Conservation (phyloP, 169 alveolate genomes). For the Plasmodium chabaudi region DNA sequence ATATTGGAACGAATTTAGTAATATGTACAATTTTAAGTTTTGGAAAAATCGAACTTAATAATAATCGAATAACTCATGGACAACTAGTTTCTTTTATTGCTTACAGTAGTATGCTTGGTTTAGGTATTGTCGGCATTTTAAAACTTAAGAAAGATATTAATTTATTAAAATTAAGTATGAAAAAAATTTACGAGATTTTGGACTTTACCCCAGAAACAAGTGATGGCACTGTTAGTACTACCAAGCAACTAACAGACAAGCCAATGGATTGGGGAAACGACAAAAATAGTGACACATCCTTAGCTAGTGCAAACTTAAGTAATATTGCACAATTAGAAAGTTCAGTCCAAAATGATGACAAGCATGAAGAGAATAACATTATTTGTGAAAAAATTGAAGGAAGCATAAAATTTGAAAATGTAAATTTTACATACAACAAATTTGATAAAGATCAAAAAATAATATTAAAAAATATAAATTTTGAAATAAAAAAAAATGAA, state of each 20-base stretch:
- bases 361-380: not conserved
- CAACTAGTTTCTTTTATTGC: slow-evolving; percentile 59
- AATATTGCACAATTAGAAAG: not conserved
- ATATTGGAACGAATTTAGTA: slow-evolving; percentile 61
- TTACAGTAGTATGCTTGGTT: slow-evolving; percentile 51
- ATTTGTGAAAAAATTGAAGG: slow-evolving; percentile 16
- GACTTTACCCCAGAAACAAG: slow-evolving; percentile 14
- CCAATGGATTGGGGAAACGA: not conserved
- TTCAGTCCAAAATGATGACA: not conserved
- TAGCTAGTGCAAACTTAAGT: not conserved
- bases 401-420: slow-evolving; percentile 31
- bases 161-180: slow-evolving; percentile 26
- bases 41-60: slow-evolving; percentile 47
- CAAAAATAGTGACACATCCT: not conserved
- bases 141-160: slow-evolving; percentile 51
- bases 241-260: not conserved
- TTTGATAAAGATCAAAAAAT: slow-evolving; percentile 55
- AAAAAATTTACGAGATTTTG: slow-evolving; percentile 54
- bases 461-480: slow-evolving; percentile 78
- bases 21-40: slow-evolving; percentile 48
- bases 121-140: slow-evolving; percentile 49
- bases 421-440: slow-evolving; percentile 21
- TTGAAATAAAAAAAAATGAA: slow-evolving; percentile 80
- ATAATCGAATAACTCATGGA: slow-evolving; percentile 49
- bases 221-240: no score